Evolutionary conservation across 1,139 yeast species (phyloP), one percentile per base, ranked within the genome.

Genomic region (Kurtzmaniella quercitrusa): DNA sequence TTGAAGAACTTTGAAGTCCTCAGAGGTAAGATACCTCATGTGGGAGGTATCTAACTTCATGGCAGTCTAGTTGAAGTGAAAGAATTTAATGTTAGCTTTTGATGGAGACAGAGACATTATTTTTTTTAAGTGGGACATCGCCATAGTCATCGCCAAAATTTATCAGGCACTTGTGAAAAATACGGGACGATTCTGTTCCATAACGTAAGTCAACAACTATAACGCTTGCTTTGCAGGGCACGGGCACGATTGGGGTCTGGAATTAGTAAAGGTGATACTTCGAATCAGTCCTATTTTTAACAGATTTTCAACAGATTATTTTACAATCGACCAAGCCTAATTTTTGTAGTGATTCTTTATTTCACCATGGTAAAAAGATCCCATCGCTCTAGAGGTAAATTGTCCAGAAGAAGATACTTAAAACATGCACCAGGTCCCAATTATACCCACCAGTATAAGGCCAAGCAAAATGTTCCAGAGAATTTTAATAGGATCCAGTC

Each of bases 21-120:
- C 97, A 4, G 84, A 73, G 53, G 96, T 83, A 59, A 93, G 71
- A 60, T 91, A 93, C 65, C 98, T 77, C 96, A 93, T 87, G 60
- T 90, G 95, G 16, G 94, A 75, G 0, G 95, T 86, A 56, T 93
- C 97, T 45, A 93, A 73, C 75, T 90, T 93, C 97, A 91, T 91
- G 27, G 46, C 68, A 39, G 39, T 16, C 21, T 8, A 18, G 39
- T 19, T 25, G n/a, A n/a, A n/a, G n/a, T 11, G 3, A 31, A 25
- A 38, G 42, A n/a, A 21, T 5, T n/a, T 33, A 14, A 18, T 21
- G 21, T 2, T 10, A 27, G 25, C 14, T 14, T 15, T 31, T 15
- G 12, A 31, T 14, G 14, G 18, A 6, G 9, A 8, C 36, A 15
- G n/a, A n/a, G n/a, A n/a, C n/a, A n/a, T n/a, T 14, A 14, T 14